Evolutionary conservation across 2,329 filamentous ascomycete genomes (phyloP), one percentile per base, ranked within the genome.

Genomic region (Colletotrichum karsti): DNA sequence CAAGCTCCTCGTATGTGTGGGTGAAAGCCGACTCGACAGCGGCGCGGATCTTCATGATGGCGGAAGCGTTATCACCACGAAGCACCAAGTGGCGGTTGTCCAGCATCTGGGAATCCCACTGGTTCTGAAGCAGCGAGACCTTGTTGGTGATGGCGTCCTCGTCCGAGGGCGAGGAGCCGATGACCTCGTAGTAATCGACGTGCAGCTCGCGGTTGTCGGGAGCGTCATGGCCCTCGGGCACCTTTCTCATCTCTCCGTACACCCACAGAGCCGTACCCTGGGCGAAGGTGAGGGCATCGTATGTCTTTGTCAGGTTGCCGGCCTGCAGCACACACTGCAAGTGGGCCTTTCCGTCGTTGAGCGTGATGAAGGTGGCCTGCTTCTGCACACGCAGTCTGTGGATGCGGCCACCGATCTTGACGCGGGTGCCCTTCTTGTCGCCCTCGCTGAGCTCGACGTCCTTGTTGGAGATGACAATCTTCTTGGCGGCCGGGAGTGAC

Each of bases 71-170:
- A 80, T 97, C 94, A 69, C 93, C 93, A 67, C 95, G 93, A 48
- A 98, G 90, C 22, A 93, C 91, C 39, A 98, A 87, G 79, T 98
- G 95, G 56, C 94, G 88, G 81, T 93, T 88, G 82, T 97, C 92
- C 70, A 95, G 90, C 76, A 96, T 87, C 69, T 78, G 78, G 42
- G 90, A 90, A 75, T 93, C 91, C 72, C 80, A 82, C 61, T 83
- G 80, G 72, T 83, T 83, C 75, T 83, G 82, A 60, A 77, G 78
- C 56, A 79, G 76, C 2, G 83, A 82, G 33, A 89, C 87, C 71
- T 82, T 89, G 87, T 94, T 97, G 85, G 94, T 96, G 77, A 97
- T 94, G 75, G 95, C 93, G 71, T 97, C 95, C 69, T 95, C 93
- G 74, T 94, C 95, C 70, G 93, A 92, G 41, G 94, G 92, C 42